These are phyloP conservation scores for Tetrahymena elliotti DNA, from an alignment of 73 alveolate species.

Conservation along the genomic window DNA sequence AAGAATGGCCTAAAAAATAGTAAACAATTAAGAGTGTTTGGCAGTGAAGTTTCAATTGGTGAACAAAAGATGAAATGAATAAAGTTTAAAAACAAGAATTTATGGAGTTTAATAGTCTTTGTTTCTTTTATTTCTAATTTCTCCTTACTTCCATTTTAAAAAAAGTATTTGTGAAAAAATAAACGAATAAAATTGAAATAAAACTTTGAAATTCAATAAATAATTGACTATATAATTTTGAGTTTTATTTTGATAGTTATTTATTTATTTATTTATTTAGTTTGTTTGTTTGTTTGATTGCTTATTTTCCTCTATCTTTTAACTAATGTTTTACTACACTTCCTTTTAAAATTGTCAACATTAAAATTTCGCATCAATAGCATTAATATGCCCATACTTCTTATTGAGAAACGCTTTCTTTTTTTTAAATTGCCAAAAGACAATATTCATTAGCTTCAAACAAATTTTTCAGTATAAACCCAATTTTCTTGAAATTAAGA, in stretches of 20 bases:
- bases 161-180: background rate
- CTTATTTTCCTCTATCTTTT: background rate
- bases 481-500: background rate
- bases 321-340: background rate
- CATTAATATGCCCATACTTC: too few relatives aligned
- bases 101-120: too few relatives aligned
- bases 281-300: background rate
- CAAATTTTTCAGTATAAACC: background rate
- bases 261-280: background rate
- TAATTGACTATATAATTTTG: background rate
- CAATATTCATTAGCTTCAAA: background rate
- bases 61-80: too few relatives aligned
- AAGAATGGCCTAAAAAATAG: too few relatives aligned
- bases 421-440: background rate
- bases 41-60: too few relatives aligned
- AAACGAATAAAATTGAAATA: background rate
- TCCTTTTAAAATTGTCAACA: background rate
- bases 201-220: background rate
- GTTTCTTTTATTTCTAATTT: too few relatives aligned
- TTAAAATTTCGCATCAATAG: too few relatives aligned
- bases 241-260: background rate
- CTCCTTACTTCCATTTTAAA: too few relatives aligned
- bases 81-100: background rate
- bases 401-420: background rate
- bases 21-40: too few relatives aligned